These are phyloP conservation scores for Pholiota molesta DNA, from an alignment of 768 basidiomycete genomes.

Conservation along the genomic window DNA sequence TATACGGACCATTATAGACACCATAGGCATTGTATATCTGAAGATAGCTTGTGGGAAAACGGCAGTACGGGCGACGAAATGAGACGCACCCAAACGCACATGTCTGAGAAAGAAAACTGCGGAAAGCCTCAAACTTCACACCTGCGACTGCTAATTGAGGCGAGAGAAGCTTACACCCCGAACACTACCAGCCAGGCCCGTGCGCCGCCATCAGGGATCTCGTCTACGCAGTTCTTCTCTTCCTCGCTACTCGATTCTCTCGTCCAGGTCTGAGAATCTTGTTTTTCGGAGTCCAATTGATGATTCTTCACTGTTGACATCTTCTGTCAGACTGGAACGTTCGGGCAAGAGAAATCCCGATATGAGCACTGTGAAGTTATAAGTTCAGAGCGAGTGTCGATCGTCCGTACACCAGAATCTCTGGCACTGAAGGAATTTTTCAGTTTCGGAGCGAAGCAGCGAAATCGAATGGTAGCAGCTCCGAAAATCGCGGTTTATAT, in stretches of 20 bases:
- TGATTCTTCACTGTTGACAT: neutral
- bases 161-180: constrained; percentile 40
- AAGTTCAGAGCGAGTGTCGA: neutral
- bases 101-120: constrained; percentile 43
- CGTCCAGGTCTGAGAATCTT: neutral
- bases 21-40: constrained; percentile 35
- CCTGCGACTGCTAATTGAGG: neutral
- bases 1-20: constrained; percentile 31
- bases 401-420: neutral
- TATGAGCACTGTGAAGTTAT: neutral
- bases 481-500: neutral
- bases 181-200: constrained; percentile 44
- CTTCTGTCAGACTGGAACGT: neutral
- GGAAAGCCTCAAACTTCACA: neutral
- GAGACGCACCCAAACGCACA: constrained; percentile 43
- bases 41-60: neutral
- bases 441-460: neutral
- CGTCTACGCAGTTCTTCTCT: constrained; percentile 5
- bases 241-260: constrained; percentile 2
- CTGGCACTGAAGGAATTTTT: neutral
- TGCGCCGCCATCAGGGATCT: constrained; percentile 42
- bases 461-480: neutral
- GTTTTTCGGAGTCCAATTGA: constrained; percentile 3
- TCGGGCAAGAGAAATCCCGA: neutral
- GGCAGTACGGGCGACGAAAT: neutral